Percentiles rank a stretch among this genome's conserved stretches.
phyloP scores from a whole-genome alignment of 1,284 basidiomycete genomes.

The Trichosporon coremiiforme region DNA sequence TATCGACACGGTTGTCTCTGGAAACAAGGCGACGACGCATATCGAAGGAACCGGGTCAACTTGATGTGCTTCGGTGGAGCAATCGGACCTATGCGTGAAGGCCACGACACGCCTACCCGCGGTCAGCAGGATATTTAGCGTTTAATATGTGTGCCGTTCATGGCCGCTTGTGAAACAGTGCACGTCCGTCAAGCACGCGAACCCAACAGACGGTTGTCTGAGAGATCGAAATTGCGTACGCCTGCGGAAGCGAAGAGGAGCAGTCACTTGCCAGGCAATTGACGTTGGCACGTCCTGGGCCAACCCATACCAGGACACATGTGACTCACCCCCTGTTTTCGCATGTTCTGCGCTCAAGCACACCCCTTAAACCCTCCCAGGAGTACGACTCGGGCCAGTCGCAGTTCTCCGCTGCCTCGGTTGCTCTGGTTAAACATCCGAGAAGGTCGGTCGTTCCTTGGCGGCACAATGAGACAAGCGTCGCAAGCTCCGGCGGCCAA shows the following conservation, averaged over 20 bases:
- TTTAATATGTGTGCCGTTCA: background rate
- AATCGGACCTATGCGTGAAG: background rate
- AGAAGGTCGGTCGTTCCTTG: slow-evolving; percentile 5
- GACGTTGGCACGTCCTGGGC: background rate
- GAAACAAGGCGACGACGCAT: background rate
- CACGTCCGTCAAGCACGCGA: background rate
- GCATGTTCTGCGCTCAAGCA: background rate
- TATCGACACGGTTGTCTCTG: background rate
- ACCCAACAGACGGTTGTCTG: background rate
- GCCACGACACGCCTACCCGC: background rate
- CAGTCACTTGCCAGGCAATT: background rate
- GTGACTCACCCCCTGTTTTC: background rate
- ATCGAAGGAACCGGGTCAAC: background rate
- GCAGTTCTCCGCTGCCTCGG: background rate
- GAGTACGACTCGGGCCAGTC: slow-evolving; percentile 1
- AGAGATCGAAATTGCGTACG: slow-evolving; percentile 2
- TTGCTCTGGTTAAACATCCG: background rate
- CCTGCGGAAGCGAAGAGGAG: background rate
- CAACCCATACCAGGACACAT: background rate
- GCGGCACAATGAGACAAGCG: slow-evolving; percentile 2
- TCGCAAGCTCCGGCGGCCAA: background rate
- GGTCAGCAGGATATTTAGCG: background rate
- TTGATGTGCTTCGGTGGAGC: background rate
- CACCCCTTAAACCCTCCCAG: background rate
- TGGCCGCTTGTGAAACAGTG: background rate